phyloP scores from a whole-genome alignment of 352 stramenopile species.

The Phytophthora nicotianae region DNA sequence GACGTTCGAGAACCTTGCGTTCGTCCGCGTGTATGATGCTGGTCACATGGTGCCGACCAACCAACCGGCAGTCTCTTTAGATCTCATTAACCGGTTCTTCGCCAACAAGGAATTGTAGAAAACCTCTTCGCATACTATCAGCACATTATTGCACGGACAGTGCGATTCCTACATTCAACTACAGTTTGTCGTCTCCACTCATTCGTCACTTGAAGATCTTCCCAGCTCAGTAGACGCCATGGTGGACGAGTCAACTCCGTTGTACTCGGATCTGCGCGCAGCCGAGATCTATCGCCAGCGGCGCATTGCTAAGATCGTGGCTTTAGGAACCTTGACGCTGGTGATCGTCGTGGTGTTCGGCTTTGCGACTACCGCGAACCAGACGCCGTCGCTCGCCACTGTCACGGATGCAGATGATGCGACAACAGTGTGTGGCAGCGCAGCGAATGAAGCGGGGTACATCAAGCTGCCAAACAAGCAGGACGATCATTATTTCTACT shows the following conservation, averaged over 20 bases:
- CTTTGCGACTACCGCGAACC: conserved; percentile 7
- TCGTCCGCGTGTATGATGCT: conserved; percentile 52
- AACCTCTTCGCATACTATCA: neutral
- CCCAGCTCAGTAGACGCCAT: conserved; percentile 10
- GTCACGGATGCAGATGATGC: neutral
- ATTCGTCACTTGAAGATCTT: conserved; percentile 5
- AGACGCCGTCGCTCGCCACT: neutral
- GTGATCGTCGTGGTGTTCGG: conserved; percentile 23
- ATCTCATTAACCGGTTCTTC: conserved; percentile 63
- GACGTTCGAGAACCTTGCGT: conserved; percentile 49
- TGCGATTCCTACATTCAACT: neutral
- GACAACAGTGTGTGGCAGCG: conserved; percentile 22
- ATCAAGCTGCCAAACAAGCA: conserved; percentile 49
- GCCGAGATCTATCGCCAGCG: conserved; percentile 10
- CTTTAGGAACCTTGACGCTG: conserved; percentile 14
- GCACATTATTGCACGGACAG: neutral
- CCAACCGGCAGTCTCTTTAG: conserved; percentile 45
- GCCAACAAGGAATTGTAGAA: conserved; percentile 11
- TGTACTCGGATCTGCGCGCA: conserved; percentile 10
- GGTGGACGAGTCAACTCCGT: conserved; percentile 27
- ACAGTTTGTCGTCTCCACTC: neutral
- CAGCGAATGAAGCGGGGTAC: conserved; percentile 54
- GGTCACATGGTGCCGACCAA: conserved; percentile 64
- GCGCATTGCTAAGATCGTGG: conserved; percentile 27
- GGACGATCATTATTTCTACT: conserved; percentile 69